phyloP scores from a whole-genome alignment of 1,284 basidiomycete species.

The Meripilus lineatus region DNA sequence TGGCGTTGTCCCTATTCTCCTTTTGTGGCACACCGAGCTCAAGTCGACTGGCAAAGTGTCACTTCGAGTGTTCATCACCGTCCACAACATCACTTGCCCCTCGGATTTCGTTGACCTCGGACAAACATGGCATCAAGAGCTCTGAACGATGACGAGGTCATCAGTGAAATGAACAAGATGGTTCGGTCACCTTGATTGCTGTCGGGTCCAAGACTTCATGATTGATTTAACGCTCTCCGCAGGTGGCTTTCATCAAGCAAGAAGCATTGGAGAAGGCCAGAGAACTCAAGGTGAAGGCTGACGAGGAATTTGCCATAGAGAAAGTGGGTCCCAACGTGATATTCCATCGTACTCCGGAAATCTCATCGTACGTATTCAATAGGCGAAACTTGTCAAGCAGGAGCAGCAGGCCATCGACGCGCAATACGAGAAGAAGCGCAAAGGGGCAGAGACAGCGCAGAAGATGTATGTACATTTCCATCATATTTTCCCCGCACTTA shows the following conservation, averaged over 20 bases:
- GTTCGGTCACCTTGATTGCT: constrained; percentile 39
- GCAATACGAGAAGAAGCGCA: constrained; percentile 90
- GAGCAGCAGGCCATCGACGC: constrained; percentile 91
- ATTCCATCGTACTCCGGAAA: background rate
- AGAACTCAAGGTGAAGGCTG: constrained; percentile 95
- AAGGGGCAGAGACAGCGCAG: constrained; percentile 87
- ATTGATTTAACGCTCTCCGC: too few relatives aligned
- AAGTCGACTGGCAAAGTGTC: too few relatives aligned
- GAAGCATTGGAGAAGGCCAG: constrained; percentile 94
- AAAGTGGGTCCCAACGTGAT: constrained; percentile 57
- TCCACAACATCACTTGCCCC: background rate
- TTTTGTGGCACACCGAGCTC: too few relatives aligned
- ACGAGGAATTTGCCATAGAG: constrained; percentile 96
- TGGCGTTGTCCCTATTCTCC: too few relatives aligned
- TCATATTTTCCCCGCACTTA: background rate
- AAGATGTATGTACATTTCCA: constrained; percentile 74
- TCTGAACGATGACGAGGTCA: constrained; percentile 94
- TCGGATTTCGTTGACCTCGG: background rate
- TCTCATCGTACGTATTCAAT: too few relatives aligned
- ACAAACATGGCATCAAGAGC: constrained; percentile 58
- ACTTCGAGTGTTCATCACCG: background rate
- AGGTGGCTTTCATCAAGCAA: constrained; percentile 97
- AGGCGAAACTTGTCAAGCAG: constrained; percentile 95
- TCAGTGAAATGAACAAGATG: constrained; percentile 99
- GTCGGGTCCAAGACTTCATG: background rate